Conservation (phyloP, 1,139 yeast genomes). For the Yamadazyma triangularis region DNA sequence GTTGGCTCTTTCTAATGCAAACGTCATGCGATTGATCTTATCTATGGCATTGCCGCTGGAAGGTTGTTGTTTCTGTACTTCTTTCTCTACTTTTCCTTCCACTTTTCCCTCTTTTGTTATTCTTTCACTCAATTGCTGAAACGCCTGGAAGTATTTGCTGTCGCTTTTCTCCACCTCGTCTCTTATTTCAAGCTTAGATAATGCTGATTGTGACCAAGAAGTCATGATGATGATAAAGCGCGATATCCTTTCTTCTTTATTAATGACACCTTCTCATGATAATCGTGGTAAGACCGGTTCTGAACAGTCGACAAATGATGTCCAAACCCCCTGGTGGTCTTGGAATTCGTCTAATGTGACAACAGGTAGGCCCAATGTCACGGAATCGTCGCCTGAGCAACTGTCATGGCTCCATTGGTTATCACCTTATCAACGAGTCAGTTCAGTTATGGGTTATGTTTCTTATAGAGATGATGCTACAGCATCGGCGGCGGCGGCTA, state of each 20-base stretch:
- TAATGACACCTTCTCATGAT: no score
- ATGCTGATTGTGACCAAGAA: constrained; percentile 21
- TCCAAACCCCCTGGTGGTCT: no score
- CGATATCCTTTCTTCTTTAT: no score
- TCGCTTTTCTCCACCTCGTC: constrained; percentile 33
- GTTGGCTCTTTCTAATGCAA: neutral
- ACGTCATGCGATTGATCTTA: no score
- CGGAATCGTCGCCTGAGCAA: no score
- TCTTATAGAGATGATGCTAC: constrained; percentile 3
- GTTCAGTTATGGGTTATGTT: constrained; percentile 7
- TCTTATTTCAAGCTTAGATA: constrained; percentile 19
- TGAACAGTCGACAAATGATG: no score
- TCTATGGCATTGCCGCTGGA: no score
- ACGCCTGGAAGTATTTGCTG: constrained; percentile 29
- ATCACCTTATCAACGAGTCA: constrained; percentile 2
- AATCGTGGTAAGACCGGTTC: no score
- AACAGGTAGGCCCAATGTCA: no score
- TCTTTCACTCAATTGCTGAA: constrained; percentile 22
- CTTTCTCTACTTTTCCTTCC: neutral
- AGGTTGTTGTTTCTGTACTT: no score
- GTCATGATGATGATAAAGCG: no score
- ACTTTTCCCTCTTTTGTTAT: constrained; percentile 2
- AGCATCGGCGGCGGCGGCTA: neutral
- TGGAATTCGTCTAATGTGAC: no score
- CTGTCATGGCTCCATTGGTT: constrained; percentile 9